Base-by-base conservation (phyloP, 805 yeast genomes). In the Brettanomyces bruxellensis region DNA sequence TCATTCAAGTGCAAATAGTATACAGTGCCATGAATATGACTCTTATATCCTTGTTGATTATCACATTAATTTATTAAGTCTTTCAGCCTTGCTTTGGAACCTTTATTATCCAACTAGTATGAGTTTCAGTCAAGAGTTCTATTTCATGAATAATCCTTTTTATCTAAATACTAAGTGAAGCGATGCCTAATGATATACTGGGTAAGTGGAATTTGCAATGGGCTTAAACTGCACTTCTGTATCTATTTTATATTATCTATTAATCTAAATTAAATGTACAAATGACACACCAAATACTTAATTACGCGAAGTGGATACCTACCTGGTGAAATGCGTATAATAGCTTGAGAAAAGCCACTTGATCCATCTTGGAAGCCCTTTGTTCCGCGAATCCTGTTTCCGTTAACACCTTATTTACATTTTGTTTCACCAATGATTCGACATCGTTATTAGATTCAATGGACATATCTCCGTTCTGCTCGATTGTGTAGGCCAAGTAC, bases 271-370 rank as follows among this genome's bases (percentile, higher is more conserved):
- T 25, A 25, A n/a, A 23, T 3, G 14, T 24, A 25, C 24, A 25
- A n/a, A 24, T n/a, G 14, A 12, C 5, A 13, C 18, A 9, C 34
- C 32, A 6, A 28, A 28, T 28, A 9, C 32, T 6, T 35, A 14
- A 18, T 60, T 69, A 90, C 47, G 96, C 96, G 68, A 93, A 93
- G 66, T 91, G 98, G 50, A 93, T 86, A 40, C 98, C 98, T 41
- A 87, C 96, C 66, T 91, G 93, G 67, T 93, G 96, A 73, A 93
- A 93, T 2, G 95, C 96, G 56, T 84, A 89, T 47, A 93, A 69
- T 42, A 93, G 69, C 60, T 75, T 83, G 57, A 93, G 71, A 66
- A 93, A 93, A 61, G 93, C 99, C 24, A 90, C 86, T 68, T 93
- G 97, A 61, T 90, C 98, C 68, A 95, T 78, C 64, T 93, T 93